These are phyloP conservation scores for Fusarium sp. DNA, from an alignment of 2,329 filamentous ascomycete genomes.

Conservation along the genomic window DNA sequence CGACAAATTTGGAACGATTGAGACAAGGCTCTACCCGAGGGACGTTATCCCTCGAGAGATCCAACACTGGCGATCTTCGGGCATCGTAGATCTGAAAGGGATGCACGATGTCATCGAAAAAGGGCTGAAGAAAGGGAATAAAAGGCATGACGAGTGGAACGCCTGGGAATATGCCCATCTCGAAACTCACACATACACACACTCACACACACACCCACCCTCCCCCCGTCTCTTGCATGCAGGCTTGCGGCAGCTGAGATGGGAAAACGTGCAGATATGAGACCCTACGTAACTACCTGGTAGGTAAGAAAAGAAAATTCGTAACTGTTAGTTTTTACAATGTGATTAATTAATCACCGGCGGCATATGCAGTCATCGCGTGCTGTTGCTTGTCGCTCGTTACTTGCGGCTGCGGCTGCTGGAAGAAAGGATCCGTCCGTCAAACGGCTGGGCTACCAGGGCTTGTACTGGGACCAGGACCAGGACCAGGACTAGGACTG, in stretches of 20 bases:
- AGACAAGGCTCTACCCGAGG: conserved; percentile 1
- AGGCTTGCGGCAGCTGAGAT: conserved; percentile 1
- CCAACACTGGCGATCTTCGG: conserved; percentile 22
- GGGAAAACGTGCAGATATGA: conserved; percentile 4
- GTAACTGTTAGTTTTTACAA: conserved; percentile 4
- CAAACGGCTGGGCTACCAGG: conserved; percentile 7
- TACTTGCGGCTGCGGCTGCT: not conserved
- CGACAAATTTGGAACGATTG: not conserved
- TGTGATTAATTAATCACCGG: conserved; percentile 24
- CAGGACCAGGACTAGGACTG: too few species aligned
- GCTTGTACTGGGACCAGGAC: too few species aligned
- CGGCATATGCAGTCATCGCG: conserved; percentile 32
- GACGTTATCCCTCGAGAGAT: conserved; percentile 28
- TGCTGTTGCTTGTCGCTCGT: conserved; percentile 3
- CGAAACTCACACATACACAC: too few species aligned
- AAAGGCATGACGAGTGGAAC: conserved; percentile 8
- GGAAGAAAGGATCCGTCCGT: conserved; percentile 27
- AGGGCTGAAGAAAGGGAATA: not conserved
- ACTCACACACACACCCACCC: not conserved
- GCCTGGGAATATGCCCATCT: conserved; percentile 1
- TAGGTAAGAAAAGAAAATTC: not conserved
- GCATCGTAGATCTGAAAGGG: conserved; percentile 28
- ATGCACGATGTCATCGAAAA: conserved; percentile 4
- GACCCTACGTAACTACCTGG: not conserved
- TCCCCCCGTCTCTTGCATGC: not conserved